A percentile compares a stretch with the other conserved stretches of the same genome.
Evolutionary conservation across 768 basidiomycete species (phyloP).

Genomic region (Amanita muscaria): DNA sequence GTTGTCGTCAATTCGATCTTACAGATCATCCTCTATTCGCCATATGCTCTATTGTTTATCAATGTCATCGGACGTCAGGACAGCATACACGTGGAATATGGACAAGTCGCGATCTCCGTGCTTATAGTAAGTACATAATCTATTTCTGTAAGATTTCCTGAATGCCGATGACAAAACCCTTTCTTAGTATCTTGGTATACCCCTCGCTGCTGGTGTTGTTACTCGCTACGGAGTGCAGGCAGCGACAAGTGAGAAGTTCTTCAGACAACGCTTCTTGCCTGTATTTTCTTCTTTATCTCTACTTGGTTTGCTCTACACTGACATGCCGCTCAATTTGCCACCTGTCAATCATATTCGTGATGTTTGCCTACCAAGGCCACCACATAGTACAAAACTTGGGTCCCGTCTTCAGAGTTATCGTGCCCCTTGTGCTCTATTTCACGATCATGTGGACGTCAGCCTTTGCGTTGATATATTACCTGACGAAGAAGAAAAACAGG

Average conservation of each 20-base stretch:
- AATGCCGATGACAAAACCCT: neutral
- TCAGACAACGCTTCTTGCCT: conserved; percentile 55
- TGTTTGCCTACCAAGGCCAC: conserved; percentile 64
- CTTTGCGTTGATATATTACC: conserved; percentile 45
- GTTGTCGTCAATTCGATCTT: conserved; percentile 75
- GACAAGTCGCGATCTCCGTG: conserved; percentile 54
- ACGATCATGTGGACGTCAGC: conserved; percentile 63
- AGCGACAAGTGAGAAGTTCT: conserved; percentile 35
- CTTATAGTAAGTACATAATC: conserved; percentile 46
- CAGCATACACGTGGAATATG: conserved; percentile 44
- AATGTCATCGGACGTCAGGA: conserved; percentile 51
- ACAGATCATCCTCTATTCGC: conserved; percentile 72
- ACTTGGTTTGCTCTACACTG: conserved; percentile 76
- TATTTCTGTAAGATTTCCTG: neutral
- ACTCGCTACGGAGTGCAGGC: conserved; percentile 52
- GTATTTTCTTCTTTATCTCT: conserved; percentile 61
- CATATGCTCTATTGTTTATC: conserved; percentile 65
- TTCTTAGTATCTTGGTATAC: conserved; percentile 72
- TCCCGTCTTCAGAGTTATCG: conserved; percentile 71
- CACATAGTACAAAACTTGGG: conserved; percentile 69
- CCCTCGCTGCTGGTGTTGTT: conserved; percentile 59
- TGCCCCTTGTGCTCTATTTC: conserved; percentile 77
- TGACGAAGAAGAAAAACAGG: conserved; percentile 14
- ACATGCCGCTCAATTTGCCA: too few relatives aligned
- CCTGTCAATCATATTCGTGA: conserved; percentile 59